phyloP scores from a whole-genome alignment of 176 grass and related monocot species.

The Puya raimondii region DNA sequence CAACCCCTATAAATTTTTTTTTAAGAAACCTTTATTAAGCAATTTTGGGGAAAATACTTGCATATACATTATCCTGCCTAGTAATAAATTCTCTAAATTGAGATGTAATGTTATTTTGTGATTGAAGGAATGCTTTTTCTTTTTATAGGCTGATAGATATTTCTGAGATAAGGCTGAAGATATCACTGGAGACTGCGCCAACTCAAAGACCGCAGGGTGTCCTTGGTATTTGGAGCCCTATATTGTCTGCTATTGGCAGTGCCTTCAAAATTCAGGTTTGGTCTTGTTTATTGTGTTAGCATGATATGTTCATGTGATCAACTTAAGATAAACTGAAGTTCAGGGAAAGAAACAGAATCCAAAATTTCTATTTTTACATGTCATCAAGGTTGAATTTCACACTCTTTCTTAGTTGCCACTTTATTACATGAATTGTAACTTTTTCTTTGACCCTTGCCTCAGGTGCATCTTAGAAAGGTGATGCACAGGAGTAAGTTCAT shows the following conservation, averaged over 20 bases:
- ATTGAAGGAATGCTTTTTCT: constrained; percentile 20
- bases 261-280: constrained; percentile 92
- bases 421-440: background rate
- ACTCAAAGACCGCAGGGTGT: constrained; percentile 81
- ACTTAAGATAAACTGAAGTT: background rate
- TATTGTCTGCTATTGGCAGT: constrained; percentile 91
- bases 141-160: constrained; percentile 80
- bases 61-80: background rate
- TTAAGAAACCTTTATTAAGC: too few species aligned
- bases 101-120: constrained; percentile 3
- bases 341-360: background rate
- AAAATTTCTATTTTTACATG: background rate
- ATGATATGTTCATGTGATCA: background rate
- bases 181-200: constrained; percentile 93
- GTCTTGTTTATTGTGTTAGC: background rate
- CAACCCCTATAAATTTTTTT: too few species aligned
- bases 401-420: background rate
- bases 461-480: constrained; percentile 93
- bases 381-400: background rate
- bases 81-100: constrained; percentile 3
- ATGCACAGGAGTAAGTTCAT: constrained; percentile 75
- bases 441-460: constrained; percentile 15
- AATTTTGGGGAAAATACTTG: too few species aligned
- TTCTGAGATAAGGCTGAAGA: constrained; percentile 90
- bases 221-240: constrained; percentile 89